Conservation (phyloP, 805 yeast species). For the Suhomyces emberorum region DNA sequence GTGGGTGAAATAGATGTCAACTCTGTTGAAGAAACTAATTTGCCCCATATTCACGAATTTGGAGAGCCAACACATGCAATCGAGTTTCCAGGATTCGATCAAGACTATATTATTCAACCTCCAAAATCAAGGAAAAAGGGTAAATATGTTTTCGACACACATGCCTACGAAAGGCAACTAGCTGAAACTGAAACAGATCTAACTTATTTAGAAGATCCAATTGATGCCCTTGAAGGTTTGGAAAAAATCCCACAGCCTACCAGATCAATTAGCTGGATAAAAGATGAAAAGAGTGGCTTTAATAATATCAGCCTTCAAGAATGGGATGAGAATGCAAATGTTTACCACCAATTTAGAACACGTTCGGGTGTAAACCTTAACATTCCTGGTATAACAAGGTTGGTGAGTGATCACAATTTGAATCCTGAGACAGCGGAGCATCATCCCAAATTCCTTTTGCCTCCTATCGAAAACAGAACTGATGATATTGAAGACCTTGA, state of each 20-base stretch:
- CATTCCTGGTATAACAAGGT: conserved; percentile 15
- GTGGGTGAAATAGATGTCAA: conserved; percentile 8
- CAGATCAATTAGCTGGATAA: conserved; percentile 1
- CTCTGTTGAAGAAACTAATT: neutral
- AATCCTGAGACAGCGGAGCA: neutral
- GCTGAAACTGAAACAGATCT: neutral
- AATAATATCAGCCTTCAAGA: conserved; percentile 27
- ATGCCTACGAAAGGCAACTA: neutral
- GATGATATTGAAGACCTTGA: conserved; percentile 26
- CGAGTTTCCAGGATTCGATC: conserved; percentile 25
- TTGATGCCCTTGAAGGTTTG: conserved; percentile 17
- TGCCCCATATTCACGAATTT: conserved; percentile 25
- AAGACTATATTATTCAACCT: conserved; percentile 9
- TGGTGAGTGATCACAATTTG: conserved; percentile 17
- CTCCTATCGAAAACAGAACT: conserved; percentile 10
- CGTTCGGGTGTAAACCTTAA: conserved; percentile 21
- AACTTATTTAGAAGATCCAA: neutral
- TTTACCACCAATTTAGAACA: conserved; percentile 22
- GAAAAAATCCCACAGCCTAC: conserved; percentile 24
- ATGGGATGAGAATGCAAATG: conserved; percentile 27
- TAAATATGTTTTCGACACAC: conserved; percentile 2
- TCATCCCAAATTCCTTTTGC: conserved; percentile 1
- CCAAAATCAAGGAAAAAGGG: conserved; percentile 5
- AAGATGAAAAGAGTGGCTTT: conserved; percentile 2
- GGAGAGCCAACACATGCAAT: conserved; percentile 17